Base-by-base conservation (phyloP, 2,329 filamentous ascomycete genomes). In the Atkinsonella hypoxylon region DNA sequence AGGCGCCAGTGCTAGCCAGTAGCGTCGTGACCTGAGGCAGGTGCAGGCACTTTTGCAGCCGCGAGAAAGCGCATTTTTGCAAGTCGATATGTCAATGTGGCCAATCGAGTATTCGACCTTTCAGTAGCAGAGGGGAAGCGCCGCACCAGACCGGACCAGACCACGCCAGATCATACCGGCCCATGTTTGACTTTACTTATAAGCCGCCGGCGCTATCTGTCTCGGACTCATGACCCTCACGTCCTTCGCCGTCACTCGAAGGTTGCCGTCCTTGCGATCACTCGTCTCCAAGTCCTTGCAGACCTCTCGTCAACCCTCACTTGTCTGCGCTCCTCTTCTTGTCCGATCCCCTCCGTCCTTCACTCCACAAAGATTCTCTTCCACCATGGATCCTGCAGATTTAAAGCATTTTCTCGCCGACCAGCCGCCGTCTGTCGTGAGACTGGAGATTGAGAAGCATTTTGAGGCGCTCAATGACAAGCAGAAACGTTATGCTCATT, bases 401-500 rank as follows among this genome's bases (percentile, higher is more conserved):
- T 71, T 83, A 55, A 73, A 74, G 66, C 85, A 95, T 64, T 96
- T 95, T 67, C 78, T 95, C 54, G 90, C 93, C 45, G 93, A 98
- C 68, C 83, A 85, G 56, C 93, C 93, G 44, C 93, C 93, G 1
- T 86, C 83, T 46, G 81, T 96, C 51, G 91, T 96, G 53, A 82
- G 84, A 45, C 79, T 98, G 47, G 84, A 89, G 66, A 93, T 97
- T 66, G 89, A 89, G 70, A 87, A 89, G 64, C 91, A 97, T 70
- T 98, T 97, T 61, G 85, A 91, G 50, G 81, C 82, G 36, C 69
- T 93, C 54, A 77, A 71, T 49, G 79, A 87, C 61, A 75, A 85
- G 64, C 81, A 95, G 72, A 89, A 91, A 73, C 83, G 86, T 63
- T 96, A 96, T 75, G 87, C 90, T 56, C 90, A 96, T 70, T 89